phyloP scores from a whole-genome alignment of 2,329 filamentous ascomycete genomes.

The Neurospora crassa region DNA sequence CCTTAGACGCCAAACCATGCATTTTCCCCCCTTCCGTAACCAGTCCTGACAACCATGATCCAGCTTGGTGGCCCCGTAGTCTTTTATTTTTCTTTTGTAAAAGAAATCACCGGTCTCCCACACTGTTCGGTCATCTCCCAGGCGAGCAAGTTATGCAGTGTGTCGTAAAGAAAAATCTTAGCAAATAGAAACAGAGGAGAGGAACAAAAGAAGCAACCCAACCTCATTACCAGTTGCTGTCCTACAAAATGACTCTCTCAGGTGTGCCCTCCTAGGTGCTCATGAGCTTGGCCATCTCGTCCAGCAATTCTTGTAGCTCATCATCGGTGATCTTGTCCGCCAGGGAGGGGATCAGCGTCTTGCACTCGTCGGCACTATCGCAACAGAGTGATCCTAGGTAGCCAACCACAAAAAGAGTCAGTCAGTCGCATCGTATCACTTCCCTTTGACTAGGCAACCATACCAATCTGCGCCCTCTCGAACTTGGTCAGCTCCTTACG shows the following conservation, averaged over 20 bases:
- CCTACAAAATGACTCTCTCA: neutral
- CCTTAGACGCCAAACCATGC: neutral
- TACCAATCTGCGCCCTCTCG: slow-evolving; percentile 86
- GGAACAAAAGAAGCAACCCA: neutral
- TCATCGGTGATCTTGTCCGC: slow-evolving; percentile 85
- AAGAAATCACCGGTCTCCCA: neutral
- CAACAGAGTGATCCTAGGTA: slow-evolving; percentile 75
- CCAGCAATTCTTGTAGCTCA: slow-evolving; percentile 75
- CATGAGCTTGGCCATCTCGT: slow-evolving; percentile 79
- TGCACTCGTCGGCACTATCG: slow-evolving; percentile 88
- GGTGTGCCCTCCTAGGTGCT: slow-evolving; percentile 18
- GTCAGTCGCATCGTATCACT: neutral
- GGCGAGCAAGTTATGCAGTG: neutral
- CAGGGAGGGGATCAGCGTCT: slow-evolving; percentile 85
- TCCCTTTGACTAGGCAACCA: neutral
- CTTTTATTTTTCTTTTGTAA: neutral
- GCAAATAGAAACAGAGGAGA: neutral
- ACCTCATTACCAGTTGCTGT: neutral
- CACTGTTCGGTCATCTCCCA: neutral
- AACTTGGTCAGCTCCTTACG: slow-evolving; percentile 80
- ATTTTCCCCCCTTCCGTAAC: neutral
- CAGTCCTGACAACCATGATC: neutral
- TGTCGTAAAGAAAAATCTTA: neutral
- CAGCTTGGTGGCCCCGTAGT: neutral
- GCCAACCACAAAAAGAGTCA: neutral